phyloP scores from a whole-genome alignment of 495 filamentous ascomycete species.

The Xylaria sp. region DNA sequence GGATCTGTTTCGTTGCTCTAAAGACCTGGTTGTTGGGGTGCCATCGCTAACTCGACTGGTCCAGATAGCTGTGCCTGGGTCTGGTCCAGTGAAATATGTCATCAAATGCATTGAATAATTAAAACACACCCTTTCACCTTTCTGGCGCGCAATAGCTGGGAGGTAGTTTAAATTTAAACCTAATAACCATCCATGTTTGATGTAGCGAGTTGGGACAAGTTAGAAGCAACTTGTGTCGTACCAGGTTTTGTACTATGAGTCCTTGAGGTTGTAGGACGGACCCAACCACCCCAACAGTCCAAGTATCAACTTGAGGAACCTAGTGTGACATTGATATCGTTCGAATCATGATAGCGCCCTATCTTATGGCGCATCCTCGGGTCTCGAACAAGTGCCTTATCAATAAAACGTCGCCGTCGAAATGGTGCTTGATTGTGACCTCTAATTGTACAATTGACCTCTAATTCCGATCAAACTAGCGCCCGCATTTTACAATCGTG shows the following conservation, averaged over 20 bases:
- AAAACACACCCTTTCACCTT: slow-evolving; percentile 25
- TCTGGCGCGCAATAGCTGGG: slow-evolving; percentile 37
- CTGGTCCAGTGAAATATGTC: background rate
- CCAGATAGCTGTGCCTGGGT: slow-evolving; percentile 19
- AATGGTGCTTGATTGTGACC: slow-evolving; percentile 30
- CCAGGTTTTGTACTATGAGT: slow-evolving; percentile 34
- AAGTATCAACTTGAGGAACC: slow-evolving; percentile 44
- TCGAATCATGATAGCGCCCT: slow-evolving; percentile 36
- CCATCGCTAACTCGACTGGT: slow-evolving; percentile 32
- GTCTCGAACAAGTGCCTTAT: slow-evolving; percentile 39
- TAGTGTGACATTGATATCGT: slow-evolving; percentile 43
- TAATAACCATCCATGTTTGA: slow-evolving; percentile 42
- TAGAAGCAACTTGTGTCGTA: slow-evolving; percentile 32
- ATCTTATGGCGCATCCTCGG: slow-evolving; percentile 43
- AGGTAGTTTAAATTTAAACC: slow-evolving; percentile 40
- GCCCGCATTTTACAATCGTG: slow-evolving; percentile 18
- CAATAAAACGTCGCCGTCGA: slow-evolving; percentile 13
- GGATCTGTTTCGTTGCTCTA: slow-evolving; percentile 42
- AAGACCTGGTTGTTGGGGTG: slow-evolving; percentile 27
- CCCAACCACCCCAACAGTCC: slow-evolving; percentile 43
- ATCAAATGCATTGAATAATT: background rate
- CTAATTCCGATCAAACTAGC: slow-evolving; percentile 28
- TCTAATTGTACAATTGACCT: slow-evolving; percentile 44
- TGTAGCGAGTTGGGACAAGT: slow-evolving; percentile 37
- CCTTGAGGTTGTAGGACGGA: slow-evolving; percentile 45